phyloP scores from a whole-genome alignment of 805 yeast species.

The Kuraishia ogatae region DNA sequence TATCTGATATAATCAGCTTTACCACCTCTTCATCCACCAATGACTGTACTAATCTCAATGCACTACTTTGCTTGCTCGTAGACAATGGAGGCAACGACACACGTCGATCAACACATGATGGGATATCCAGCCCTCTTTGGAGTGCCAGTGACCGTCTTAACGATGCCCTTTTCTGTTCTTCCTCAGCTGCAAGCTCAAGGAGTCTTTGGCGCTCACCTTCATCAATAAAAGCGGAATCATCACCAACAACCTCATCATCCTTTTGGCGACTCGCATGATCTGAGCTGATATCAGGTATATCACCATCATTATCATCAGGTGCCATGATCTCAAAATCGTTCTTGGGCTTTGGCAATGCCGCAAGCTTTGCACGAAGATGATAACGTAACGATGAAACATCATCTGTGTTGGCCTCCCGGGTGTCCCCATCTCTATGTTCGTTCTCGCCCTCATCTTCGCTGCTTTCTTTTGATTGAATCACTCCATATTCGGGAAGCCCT shows the following conservation, averaged over 20 bases:
- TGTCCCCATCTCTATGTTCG: neutral
- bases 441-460: conserved; percentile 3
- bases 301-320: conserved; percentile 20
- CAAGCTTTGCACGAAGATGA: conserved; percentile 9
- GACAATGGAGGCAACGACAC: neutral
- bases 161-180: conserved; percentile 8
- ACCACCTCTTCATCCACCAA: conserved; percentile 23
- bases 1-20: conserved; percentile 33
- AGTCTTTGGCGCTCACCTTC: conserved; percentile 18
- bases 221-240: conserved; percentile 9
- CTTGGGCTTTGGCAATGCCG: conserved; percentile 11
- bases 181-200: conserved; percentile 7
- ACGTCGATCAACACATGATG: conserved; percentile 8
- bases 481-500: conserved; percentile 8
- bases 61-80: no score
- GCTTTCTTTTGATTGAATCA: conserved; percentile 8
- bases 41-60: neutral
- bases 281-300: no score
- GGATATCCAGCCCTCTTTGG: conserved; percentile 32
- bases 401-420: conserved; percentile 6
- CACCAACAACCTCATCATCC: conserved; percentile 3
- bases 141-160: conserved; percentile 37
- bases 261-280: no score
- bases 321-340: conserved; percentile 36
- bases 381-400: conserved; percentile 12